These are phyloP conservation scores for Jaenimonas drosophilae DNA, from an alignment of 208 protist genomes.

Conservation along the genomic window DNA sequence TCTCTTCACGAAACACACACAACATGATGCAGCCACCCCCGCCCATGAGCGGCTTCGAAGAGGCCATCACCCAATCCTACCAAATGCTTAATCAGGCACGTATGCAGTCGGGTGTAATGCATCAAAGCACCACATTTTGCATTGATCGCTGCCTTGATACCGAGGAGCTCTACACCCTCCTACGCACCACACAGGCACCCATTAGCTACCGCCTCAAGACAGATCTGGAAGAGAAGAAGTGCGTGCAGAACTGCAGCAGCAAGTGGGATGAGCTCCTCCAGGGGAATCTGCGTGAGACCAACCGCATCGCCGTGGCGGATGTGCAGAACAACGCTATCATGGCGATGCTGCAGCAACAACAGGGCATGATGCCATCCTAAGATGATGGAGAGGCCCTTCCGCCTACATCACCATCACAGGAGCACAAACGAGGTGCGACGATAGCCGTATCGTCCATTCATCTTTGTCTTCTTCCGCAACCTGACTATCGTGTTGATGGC, in stretches of 20 bases:
- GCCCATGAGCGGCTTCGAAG: conserved; percentile 68
- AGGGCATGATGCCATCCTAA: neutral
- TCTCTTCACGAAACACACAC: neutral
- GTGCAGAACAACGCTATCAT: conserved; percentile 61
- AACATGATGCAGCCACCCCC: conserved; percentile 48
- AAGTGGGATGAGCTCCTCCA: conserved; percentile 71
- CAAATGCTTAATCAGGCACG: conserved; percentile 39
- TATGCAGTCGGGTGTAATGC: conserved; percentile 43
- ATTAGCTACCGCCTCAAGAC: conserved; percentile 65
- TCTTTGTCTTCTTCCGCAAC: too few species aligned
- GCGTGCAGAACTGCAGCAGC: conserved; percentile 51
- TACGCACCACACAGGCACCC: conserved; percentile 69
- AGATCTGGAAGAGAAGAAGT: conserved; percentile 81
- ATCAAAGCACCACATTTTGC: conserved; percentile 46
- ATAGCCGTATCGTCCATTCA: too few species aligned
- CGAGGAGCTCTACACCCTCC: conserved; percentile 80
- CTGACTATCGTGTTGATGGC: too few species aligned
- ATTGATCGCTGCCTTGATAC: conserved; percentile 77
- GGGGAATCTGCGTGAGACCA: conserved; percentile 23
- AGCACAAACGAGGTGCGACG: too few species aligned
- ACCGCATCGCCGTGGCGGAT: conserved; percentile 32
- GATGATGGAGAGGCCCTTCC: too few species aligned
- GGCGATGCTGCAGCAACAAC: conserved; percentile 33
- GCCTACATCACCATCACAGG: too few species aligned
- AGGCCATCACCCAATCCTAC: conserved; percentile 54